Evolutionary conservation across 176 grass and related monocot genomes (phyloP).

Genomic region (Carex myosuroides): DNA sequence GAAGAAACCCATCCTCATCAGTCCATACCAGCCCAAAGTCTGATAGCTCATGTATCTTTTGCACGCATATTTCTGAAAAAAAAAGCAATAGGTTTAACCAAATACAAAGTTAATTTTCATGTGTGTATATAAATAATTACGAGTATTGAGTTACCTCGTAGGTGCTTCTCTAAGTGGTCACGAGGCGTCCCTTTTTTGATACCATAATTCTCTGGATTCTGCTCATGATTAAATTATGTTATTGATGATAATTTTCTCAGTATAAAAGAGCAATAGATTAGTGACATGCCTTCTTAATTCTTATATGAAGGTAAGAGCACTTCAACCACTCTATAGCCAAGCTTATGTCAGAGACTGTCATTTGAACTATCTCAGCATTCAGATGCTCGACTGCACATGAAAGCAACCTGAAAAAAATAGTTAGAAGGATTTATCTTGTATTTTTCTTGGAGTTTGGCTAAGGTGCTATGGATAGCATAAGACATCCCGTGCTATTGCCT

Average conservation of each 20-base stretch:
- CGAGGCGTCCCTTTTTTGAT: conserved; percentile 51
- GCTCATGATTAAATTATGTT: conserved; percentile 26
- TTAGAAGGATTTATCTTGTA: neutral
- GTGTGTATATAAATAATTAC: neutral
- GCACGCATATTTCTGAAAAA: conserved; percentile 77
- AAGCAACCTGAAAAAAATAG: conserved; percentile 51
- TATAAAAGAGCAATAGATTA: conserved; percentile 15
- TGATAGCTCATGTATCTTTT: conserved; percentile 72
- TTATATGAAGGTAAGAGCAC: conserved; percentile 81
- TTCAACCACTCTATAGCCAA: conserved; percentile 96
- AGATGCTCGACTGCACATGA: conserved; percentile 88
- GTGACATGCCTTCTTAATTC: conserved; percentile 70
- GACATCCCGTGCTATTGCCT: too few relatives aligned
- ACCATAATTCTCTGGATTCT: conserved; percentile 96
- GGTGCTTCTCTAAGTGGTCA: conserved; percentile 66
- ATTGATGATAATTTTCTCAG: neutral
- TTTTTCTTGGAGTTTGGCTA: neutral
- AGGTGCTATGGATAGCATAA: too few relatives aligned
- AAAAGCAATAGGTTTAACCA: conserved; percentile 18
- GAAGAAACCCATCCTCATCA: conserved; percentile 74
- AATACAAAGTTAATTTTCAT: conserved; percentile 4
- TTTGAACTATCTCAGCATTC: conserved; percentile 89
- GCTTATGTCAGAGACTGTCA: conserved; percentile 74
- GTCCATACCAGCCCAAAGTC: conserved; percentile 86
- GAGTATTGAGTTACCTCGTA: conserved; percentile 52